Evolutionary conservation across 371 early-diverging fungal genomes (phyloP).

Genomic region (Vairimorpha ceranae): DNA sequence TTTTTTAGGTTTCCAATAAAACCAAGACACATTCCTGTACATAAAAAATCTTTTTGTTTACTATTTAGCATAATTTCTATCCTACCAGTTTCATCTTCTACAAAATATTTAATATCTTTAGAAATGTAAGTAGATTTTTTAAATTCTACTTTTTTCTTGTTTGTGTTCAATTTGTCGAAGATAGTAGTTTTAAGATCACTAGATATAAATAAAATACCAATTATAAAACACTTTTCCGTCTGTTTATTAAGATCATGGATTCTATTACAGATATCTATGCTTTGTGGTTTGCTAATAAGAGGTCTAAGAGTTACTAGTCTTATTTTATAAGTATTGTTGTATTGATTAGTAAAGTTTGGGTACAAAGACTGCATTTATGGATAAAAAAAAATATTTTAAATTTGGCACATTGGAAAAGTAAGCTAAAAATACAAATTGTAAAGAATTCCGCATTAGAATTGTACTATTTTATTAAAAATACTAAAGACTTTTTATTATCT

Average conservation of each 20-base stretch:
- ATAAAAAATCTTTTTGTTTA: conserved; percentile 1
- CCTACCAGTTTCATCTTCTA: conserved; percentile 48
- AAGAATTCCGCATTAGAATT: too few species aligned
- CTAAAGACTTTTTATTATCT: too few species aligned
- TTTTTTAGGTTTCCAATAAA: conserved; percentile 9
- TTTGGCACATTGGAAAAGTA: too few species aligned
- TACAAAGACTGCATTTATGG: neutral
- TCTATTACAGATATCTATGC: neutral
- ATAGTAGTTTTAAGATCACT: conserved; percentile 35
- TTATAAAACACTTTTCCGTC: conserved; percentile 18
- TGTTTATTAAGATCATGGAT: conserved; percentile 10
- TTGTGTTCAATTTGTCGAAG: conserved; percentile 28
- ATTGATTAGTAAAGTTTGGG: conserved; percentile 26
- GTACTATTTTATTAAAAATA: too few species aligned
- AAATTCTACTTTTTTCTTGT: conserved; percentile 5
- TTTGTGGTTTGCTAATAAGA: neutral
- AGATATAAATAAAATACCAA: conserved; percentile 38
- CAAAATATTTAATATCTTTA: conserved; percentile 26
- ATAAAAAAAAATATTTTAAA: too few species aligned
- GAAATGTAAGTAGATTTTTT: conserved; percentile 21
- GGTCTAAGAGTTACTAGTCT: conserved; percentile 26
- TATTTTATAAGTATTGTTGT: conserved; percentile 37
- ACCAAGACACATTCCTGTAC: conserved; percentile 50
- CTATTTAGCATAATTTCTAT: conserved; percentile 23
- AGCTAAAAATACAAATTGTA: too few species aligned